A percentile compares a stretch with the other conserved stretches of the same genome.
Conservation (phyloP, 1,139 yeast species). For the Yamadazyma blattariae region DNA sequence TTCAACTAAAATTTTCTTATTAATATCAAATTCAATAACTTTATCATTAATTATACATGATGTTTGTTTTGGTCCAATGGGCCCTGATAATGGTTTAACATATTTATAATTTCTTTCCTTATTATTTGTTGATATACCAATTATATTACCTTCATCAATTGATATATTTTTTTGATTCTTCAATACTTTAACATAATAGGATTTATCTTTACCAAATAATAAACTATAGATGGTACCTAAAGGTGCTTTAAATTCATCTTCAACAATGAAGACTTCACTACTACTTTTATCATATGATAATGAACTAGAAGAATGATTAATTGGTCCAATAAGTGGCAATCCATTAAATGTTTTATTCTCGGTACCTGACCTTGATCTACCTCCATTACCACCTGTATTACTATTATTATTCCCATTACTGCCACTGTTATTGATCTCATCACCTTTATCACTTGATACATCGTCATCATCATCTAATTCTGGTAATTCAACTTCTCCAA, state of each 20-base stretch:
- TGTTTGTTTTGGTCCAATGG: conserved; percentile 95
- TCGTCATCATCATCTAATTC: conserved; percentile 1
- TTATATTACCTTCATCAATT: conserved; percentile 50
- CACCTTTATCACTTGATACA: background rate
- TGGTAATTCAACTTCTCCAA: conserved; percentile 8
- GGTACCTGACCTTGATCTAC: background rate
- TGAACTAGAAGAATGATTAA: conserved; percentile 35
- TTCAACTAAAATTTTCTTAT: conserved; percentile 53
- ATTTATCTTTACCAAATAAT: conserved; percentile 71
- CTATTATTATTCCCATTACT: conserved; percentile 2
- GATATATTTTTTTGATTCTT: conserved; percentile 73
- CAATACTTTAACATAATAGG: conserved; percentile 52
- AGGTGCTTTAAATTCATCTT: conserved; percentile 69
- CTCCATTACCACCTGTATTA: conserved; percentile 6
- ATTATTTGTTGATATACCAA: conserved; percentile 28
- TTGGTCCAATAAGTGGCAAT: conserved; percentile 37
- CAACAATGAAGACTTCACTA: conserved; percentile 61
- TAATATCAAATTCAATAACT: conserved; percentile 60
- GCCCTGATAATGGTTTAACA: conserved; percentile 73
- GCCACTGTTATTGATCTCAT: background rate
- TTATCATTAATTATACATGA: conserved; percentile 75
- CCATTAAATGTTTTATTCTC: conserved; percentile 26
- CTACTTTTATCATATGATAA: conserved; percentile 48
- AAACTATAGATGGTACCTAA: conserved; percentile 71
- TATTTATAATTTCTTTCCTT: conserved; percentile 63